phyloP scores from a whole-genome alignment of 2,329 filamentous ascomycete species.

The Magnaporthales sp. region DNA sequence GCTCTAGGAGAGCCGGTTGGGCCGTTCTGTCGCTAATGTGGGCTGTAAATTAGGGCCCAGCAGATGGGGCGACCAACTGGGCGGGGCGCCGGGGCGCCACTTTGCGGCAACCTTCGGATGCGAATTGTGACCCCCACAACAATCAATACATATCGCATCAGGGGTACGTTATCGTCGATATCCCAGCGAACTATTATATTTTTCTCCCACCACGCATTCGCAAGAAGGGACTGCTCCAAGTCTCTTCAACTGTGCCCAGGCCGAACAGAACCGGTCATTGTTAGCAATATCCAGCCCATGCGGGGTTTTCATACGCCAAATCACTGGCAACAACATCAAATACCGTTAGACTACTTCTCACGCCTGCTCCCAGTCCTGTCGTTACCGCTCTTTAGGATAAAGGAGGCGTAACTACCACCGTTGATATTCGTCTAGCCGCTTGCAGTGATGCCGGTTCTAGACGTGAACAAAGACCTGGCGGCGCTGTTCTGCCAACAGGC shows the following conservation, averaged over 20 bases:
- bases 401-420: no score
- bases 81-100: no score
- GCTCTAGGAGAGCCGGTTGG: no score
- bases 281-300: no score
- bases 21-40: not conserved
- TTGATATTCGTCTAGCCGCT: no score
- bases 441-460: conserved; percentile 55
- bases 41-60: not conserved
- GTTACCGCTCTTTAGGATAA: no score
- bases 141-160: not conserved
- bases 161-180: not conserved
- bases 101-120: not conserved
- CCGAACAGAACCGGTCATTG: no score
- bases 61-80: no score
- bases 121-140: not conserved
- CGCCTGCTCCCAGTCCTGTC: no score
- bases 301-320: not conserved
- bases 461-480: conserved; percentile 63
- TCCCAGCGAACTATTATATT: not conserved
- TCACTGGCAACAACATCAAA: not conserved
- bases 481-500: conserved; percentile 65
- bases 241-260: not conserved
- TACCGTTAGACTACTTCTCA: not conserved
- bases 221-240: not conserved
- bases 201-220: not conserved